These are phyloP conservation scores for Solanum clarkiae DNA, from an alignment of 257 asterid species.

Conservation along the genomic window DNA sequence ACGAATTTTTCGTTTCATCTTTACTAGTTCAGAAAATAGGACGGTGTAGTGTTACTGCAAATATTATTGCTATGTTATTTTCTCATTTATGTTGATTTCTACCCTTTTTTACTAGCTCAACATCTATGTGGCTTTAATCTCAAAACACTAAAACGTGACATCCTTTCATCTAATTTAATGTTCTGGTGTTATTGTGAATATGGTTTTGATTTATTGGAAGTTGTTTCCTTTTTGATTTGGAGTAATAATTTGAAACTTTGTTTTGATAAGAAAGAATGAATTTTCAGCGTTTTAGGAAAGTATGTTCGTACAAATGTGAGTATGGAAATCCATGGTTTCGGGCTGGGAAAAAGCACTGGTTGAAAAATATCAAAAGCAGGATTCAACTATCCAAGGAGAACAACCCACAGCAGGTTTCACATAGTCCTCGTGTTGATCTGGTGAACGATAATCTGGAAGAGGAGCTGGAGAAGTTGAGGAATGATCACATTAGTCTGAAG, in stretches of 20 bases:
- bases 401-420: neutral
- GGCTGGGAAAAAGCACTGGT: constrained; percentile 26
- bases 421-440: neutral
- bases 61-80: neutral
- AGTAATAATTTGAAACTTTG: neutral
- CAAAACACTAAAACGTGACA: neutral
- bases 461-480: constrained; percentile 9
- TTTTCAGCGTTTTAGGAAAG: constrained; percentile 30
- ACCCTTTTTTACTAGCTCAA: neutral
- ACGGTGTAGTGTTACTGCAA: constrained; percentile 5
- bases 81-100: neutral
- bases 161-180: neutral
- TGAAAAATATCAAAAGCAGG: constrained; percentile 27
- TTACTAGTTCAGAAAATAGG: constrained; percentile 34
- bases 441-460: neutral
- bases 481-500: constrained; percentile 20
- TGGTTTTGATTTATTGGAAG: neutral
- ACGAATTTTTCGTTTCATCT: neutral
- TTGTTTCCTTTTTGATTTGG: neutral
- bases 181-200: neutral
- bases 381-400: neutral
- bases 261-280: neutral
- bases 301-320: constrained; percentile 18
- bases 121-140: neutral
- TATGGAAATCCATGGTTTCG: constrained; percentile 36